Evolutionary conservation across 805 yeast species (phyloP).

Genomic region (Hanseniaspora vineae): DNA sequence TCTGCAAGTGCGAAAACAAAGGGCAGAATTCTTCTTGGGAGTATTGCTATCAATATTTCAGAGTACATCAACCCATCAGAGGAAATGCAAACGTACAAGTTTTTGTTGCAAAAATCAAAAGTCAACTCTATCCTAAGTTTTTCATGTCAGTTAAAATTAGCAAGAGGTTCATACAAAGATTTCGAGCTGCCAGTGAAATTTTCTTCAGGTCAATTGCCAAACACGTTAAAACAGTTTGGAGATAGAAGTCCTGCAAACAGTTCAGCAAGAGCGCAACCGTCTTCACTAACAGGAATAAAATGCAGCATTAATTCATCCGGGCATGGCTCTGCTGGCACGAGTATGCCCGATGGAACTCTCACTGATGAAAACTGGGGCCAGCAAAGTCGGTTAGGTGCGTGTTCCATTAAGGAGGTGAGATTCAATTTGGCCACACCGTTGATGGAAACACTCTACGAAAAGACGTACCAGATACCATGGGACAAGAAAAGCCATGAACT

Average conservation of each 20-base stretch:
- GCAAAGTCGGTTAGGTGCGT: not conserved
- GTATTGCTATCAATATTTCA: conserved; percentile 50
- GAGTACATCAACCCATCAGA: conserved; percentile 48
- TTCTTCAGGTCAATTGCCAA: conserved; percentile 17
- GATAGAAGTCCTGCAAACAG: not conserved
- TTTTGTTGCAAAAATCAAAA: conserved; percentile 63
- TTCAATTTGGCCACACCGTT: conserved; percentile 32
- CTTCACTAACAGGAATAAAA: too few species aligned
- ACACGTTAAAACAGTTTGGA: not conserved
- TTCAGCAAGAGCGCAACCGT: too few species aligned
- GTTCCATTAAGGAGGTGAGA: not conserved
- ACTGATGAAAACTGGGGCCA: not conserved
- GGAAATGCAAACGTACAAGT: conserved; percentile 42
- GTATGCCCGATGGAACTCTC: too few species aligned
- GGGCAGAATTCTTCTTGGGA: conserved; percentile 45
- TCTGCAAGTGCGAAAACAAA: conserved; percentile 15
- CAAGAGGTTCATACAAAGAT: conserved; percentile 26
- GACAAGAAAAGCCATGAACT: conserved; percentile 42
- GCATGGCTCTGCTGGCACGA: too few species aligned
- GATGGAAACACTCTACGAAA: conserved; percentile 36
- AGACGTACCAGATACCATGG: conserved; percentile 49
- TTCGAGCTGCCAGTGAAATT: conserved; percentile 12
- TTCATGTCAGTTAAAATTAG: conserved; percentile 36
- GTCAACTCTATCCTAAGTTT: conserved; percentile 68
- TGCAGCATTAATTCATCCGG: too few species aligned